Percentiles rank a stretch among this genome's conserved stretches.
These are phyloP conservation scores for Adiantum capillusveneris DNA, from an alignment of 75 land plant species.

Conservation along the genomic window DNA sequence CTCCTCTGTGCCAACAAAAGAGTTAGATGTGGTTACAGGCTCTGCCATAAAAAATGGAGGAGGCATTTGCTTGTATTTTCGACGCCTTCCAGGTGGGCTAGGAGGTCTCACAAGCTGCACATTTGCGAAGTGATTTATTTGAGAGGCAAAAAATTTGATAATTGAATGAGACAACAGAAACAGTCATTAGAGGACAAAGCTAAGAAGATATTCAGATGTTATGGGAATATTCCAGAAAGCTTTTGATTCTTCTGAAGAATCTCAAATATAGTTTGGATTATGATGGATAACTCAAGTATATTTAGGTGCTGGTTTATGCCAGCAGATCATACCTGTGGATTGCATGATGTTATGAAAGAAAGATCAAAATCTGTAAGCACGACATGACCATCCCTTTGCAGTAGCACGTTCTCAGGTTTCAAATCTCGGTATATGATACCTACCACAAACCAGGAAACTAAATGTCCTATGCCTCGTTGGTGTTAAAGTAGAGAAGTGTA, in stretches of 20 bases:
- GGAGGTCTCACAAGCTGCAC: constrained; percentile 56
- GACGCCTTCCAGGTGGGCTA: constrained; percentile 22
- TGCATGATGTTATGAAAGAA: constrained; percentile 57
- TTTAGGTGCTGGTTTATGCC: too few species aligned
- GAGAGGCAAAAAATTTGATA: too few species aligned
- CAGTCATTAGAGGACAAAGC: too few species aligned
- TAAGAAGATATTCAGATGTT: too few species aligned
- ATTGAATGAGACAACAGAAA: too few species aligned
- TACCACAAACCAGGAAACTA: constrained; percentile 13
- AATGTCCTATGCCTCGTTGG: too few species aligned
- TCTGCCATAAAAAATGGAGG: constrained; percentile 83
- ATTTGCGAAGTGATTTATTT: too few species aligned
- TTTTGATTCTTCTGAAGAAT: too few species aligned
- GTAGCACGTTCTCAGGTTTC: constrained; percentile 80
- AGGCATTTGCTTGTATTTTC: constrained; percentile 37
- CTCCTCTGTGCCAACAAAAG: constrained; percentile 98
- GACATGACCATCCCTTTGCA: constrained; percentile 75
- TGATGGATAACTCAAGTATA: too few species aligned
- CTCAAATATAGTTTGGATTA: too few species aligned
- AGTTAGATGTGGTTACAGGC: constrained; percentile 73
- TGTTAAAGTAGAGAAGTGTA: too few species aligned
- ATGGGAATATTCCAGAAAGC: too few species aligned
- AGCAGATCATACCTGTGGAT: constrained; percentile 51
- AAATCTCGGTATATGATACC: constrained; percentile 78
- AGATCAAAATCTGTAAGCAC: constrained; percentile 79